A percentile compares a stretch with the other conserved stretches of the same genome.
phyloP scores from a whole-genome alignment of 2,329 filamentous ascomycete species.

The Dothidotthia symphoricarpi region DNA sequence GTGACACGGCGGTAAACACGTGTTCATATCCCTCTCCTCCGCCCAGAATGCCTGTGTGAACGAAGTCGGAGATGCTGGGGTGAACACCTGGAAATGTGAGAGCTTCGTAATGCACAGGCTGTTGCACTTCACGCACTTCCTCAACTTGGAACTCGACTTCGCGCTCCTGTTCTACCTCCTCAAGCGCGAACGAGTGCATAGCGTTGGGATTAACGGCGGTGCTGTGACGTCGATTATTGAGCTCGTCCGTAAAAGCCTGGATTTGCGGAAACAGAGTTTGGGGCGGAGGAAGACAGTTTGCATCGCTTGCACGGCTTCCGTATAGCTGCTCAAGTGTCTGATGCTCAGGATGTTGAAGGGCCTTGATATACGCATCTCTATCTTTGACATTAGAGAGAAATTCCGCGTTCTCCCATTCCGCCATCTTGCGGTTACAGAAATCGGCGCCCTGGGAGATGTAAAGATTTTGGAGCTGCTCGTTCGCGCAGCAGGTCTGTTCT shows the following conservation, averaged over 20 bases:
- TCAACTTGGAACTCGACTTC: constrained; percentile 59
- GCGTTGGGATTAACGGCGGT: constrained; percentile 40
- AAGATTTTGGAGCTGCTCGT: constrained; percentile 59
- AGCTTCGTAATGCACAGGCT: constrained; percentile 43
- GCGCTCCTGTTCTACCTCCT: constrained; percentile 52
- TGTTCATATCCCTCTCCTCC: constrained; percentile 42
- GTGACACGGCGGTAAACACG: constrained; percentile 45
- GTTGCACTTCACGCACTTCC: constrained; percentile 55
- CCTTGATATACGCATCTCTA: constrained; percentile 43
- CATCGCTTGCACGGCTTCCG: constrained; percentile 14
- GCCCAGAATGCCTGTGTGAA: constrained; percentile 46
- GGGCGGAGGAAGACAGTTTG: constrained; percentile 19
- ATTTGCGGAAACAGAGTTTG: constrained; percentile 27
- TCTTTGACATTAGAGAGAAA: constrained; percentile 41
- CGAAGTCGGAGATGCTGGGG: constrained; percentile 49
- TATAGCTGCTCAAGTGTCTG: constrained; percentile 60
- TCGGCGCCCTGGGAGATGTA: constrained; percentile 61
- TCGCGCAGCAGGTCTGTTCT: constrained; percentile 60
- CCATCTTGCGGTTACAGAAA: constrained; percentile 57
- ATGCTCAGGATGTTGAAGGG: constrained; percentile 53
- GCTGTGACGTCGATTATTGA: constrained; percentile 43
- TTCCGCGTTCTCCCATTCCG: constrained; percentile 43
- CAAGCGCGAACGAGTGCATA: constrained; percentile 52
- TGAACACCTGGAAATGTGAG: constrained; percentile 50
- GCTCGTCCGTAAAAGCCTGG: constrained; percentile 23